Percentiles rank a stretch among this genome's conserved stretches.
Evolutionary conservation across 2,329 filamentous ascomycete genomes (phyloP).

Genomic region (Aschersonia sp.): DNA sequence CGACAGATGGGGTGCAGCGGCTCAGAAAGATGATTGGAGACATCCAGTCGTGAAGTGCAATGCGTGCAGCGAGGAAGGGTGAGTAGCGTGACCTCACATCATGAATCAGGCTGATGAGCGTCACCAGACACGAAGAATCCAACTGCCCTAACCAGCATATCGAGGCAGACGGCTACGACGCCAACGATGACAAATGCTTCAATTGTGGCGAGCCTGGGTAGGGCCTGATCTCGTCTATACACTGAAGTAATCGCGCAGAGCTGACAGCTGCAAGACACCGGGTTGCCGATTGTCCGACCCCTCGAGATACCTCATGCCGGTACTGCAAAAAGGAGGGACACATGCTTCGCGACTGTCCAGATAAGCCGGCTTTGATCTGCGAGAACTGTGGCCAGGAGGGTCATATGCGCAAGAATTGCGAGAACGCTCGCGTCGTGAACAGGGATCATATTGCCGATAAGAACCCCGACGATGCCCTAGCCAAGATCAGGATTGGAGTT

Average conservation of each 20-base stretch:
- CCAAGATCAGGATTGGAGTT: slow-evolving; percentile 35
- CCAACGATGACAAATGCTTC: slow-evolving; percentile 17
- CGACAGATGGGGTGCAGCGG: slow-evolving; percentile 2
- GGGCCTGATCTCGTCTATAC: background rate
- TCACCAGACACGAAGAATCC: slow-evolving; percentile 2
- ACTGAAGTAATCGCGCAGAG: background rate
- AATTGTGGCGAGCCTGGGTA: slow-evolving; percentile 22
- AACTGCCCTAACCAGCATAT: slow-evolving; percentile 4
- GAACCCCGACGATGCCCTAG: slow-evolving; percentile 42
- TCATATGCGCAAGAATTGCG: slow-evolving; percentile 41
- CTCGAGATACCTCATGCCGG: slow-evolving; percentile 19
- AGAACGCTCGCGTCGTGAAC: slow-evolving; percentile 43
- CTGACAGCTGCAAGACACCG: slow-evolving; percentile 10
- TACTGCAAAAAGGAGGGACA: slow-evolving; percentile 38
- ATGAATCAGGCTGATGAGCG: background rate
- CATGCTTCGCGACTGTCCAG: slow-evolving; percentile 47
- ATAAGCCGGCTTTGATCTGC: slow-evolving; percentile 40
- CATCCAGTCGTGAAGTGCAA: slow-evolving; percentile 1
- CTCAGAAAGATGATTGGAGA: background rate
- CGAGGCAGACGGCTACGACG: background rate
- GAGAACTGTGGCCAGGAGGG: slow-evolving; percentile 48
- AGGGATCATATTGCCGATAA: slow-evolving; percentile 33
- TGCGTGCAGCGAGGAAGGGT: slow-evolving; percentile 5
- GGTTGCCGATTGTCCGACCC: slow-evolving; percentile 20
- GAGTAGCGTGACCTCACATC: background rate